Conservation (phyloP, 345 rosid genomes). For the Pistacia integerrima region DNA sequence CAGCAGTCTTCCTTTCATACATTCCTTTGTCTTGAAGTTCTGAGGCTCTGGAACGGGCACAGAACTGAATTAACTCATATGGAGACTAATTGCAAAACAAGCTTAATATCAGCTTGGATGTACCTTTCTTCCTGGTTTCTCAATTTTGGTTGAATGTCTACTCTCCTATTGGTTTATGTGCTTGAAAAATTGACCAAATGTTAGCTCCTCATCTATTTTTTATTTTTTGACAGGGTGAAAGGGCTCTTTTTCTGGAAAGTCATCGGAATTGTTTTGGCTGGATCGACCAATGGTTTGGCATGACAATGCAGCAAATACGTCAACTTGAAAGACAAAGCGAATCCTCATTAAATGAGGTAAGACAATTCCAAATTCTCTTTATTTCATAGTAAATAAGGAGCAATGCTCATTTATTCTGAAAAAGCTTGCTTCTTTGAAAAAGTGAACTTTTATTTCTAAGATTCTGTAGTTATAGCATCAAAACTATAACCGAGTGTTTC, state of each 20-base stretch:
- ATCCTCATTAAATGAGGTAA: slow-evolving; percentile 43
- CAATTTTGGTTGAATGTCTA: not conserved
- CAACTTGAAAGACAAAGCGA: slow-evolving; percentile 47
- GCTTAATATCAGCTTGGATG: not conserved
- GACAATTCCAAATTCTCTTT: not conserved
- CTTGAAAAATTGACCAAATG: not conserved
- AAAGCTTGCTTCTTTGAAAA: not conserved
- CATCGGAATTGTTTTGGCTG: slow-evolving; percentile 66
- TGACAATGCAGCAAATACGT: slow-evolving; percentile 51
- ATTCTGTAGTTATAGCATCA: not conserved
- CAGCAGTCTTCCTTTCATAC: too few relatives aligned
- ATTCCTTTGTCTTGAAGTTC: not conserved
- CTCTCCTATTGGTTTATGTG: not conserved
- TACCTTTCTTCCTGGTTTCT: not conserved
- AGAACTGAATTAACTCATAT: too few relatives aligned
- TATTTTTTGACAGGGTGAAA: slow-evolving; percentile 52
- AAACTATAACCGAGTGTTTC: not conserved
- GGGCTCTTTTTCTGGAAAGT: slow-evolving; percentile 58
- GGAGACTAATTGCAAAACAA: too few relatives aligned
- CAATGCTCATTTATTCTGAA: not conserved
- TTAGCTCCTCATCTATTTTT: not conserved
- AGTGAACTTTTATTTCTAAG: not conserved
- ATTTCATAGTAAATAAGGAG: not conserved
- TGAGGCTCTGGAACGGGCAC: too few relatives aligned
- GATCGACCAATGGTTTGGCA: slow-evolving; percentile 75